A percentile compares a stretch with the other conserved stretches of the same genome.
Conservation (phyloP, 164 flowering plant genomes). For the Vitis amurensis region DNA sequence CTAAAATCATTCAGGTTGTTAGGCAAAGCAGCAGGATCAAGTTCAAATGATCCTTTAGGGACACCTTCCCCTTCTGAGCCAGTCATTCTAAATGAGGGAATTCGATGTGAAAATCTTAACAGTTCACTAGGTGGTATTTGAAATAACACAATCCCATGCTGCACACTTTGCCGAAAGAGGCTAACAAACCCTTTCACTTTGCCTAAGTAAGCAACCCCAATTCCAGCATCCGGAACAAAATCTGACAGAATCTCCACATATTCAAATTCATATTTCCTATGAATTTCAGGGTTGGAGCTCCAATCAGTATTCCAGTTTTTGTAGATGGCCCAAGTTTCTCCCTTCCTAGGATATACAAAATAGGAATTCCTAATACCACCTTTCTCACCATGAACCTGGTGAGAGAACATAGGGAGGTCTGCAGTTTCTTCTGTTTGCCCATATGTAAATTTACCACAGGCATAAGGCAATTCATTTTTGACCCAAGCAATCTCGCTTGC, state of each 20-base stretch:
- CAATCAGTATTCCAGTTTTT: constrained; percentile 58
- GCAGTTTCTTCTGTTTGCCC: constrained; percentile 24
- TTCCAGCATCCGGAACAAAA: constrained; percentile 33
- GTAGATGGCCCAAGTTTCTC: constrained; percentile 70
- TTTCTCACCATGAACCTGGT: constrained; percentile 23
- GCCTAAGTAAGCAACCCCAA: constrained; percentile 40
- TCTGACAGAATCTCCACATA: constrained; percentile 56
- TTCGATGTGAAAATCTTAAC: constrained; percentile 56
- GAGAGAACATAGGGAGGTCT: constrained; percentile 48
- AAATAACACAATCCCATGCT: constrained; percentile 15
- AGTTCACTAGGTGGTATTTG: constrained; percentile 34
- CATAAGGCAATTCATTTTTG: constrained; percentile 32
- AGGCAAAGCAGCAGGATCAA: constrained; percentile 61
- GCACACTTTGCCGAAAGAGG: constrained; percentile 28
- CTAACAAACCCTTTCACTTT: constrained; percentile 55
- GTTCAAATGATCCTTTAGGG: constrained; percentile 55
- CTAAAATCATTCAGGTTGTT: constrained; percentile 5
- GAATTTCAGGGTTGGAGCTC: constrained; percentile 43
- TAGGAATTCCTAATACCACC: constrained; percentile 15
- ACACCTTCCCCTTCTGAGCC: constrained; percentile 52
- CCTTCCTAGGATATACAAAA: constrained; percentile 51
- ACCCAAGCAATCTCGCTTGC: constrained; percentile 33
- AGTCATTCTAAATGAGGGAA: constrained; percentile 48
- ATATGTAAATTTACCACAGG: constrained; percentile 42
- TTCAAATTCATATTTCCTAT: constrained; percentile 36